These are phyloP conservation scores for Saccharomycopsis sp. DNA, from an alignment of 805 yeast species.

Conservation along the genomic window DNA sequence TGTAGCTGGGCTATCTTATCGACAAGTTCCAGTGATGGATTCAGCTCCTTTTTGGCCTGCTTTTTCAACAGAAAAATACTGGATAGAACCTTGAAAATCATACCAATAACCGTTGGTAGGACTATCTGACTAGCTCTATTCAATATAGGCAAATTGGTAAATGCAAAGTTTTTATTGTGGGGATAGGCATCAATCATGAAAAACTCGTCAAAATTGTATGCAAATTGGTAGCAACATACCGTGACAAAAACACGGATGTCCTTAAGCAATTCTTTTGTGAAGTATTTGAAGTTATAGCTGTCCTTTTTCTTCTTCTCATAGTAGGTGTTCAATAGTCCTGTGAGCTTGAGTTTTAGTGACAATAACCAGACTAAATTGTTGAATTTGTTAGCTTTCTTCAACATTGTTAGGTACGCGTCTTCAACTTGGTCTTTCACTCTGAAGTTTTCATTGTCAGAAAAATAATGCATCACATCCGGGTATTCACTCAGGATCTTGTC, in stretches of 20 bases:
- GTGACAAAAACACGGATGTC: neutral
- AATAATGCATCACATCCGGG: neutral
- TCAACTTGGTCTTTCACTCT: neutral
- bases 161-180: neutral
- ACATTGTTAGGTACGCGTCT: neutral
- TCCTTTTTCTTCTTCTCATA: neutral
- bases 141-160: neutral
- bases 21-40: neutral
- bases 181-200: neutral
- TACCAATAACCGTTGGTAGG: neutral
- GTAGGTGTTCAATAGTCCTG: neutral
- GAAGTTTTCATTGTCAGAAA: neutral
- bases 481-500: neutral
- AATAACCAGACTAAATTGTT: neutral
- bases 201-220: neutral
- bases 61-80: neutral
- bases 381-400: neutral
- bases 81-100: neutral
- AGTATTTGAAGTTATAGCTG: neutral
- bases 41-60: neutral
- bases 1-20: neutral
- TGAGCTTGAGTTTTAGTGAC: neutral
- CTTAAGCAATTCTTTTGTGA: neutral
- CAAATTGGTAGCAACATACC: neutral
- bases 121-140: neutral